These are phyloP conservation scores for Bothia castanella DNA, from an alignment of 1,284 basidiomycete genomes.

Conservation along the genomic window DNA sequence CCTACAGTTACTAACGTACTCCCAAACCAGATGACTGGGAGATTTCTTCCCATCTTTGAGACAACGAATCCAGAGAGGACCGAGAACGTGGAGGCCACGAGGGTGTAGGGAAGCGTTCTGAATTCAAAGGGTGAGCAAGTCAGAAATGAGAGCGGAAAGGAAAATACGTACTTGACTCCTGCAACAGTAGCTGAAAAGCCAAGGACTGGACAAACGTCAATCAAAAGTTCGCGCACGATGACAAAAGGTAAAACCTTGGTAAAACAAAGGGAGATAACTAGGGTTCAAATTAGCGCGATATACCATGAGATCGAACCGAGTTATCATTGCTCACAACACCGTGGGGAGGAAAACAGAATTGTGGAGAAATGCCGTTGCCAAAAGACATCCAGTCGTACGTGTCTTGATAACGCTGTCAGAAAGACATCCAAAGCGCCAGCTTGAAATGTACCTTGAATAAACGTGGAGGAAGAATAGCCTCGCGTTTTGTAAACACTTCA, in stretches of 20 bases:
- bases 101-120: slow-evolving; percentile 75
- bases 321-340: slow-evolving; percentile 16
- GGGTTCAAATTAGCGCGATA: slow-evolving; percentile 9
- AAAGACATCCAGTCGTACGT: slow-evolving; percentile 64
- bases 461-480: slow-evolving; percentile 78
- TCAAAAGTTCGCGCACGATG: neutral
- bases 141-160: neutral
- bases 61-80: slow-evolving; percentile 59
- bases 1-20: slow-evolving; percentile 58
- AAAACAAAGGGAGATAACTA: slow-evolving; percentile 23
- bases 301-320: neutral
- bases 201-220: slow-evolving; percentile 8
- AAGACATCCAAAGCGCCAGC: neutral
- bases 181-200: slow-evolving; percentile 13
- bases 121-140: neutral
- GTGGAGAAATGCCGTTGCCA: slow-evolving; percentile 63
- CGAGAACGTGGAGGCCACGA: slow-evolving; percentile 56
- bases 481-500: slow-evolving; percentile 68
- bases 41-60: slow-evolving; percentile 55
- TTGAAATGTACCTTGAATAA: slow-evolving; percentile 60
- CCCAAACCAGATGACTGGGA: slow-evolving; percentile 57
- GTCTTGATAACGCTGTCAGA: slow-evolving; percentile 41
- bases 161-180: slow-evolving; percentile 13
- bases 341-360: slow-evolving; percentile 58
- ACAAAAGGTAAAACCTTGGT: slow-evolving; percentile 16